Conservation (phyloP, 495 filamentous ascomycete genomes). For the Delitschia confertaspora region DNA sequence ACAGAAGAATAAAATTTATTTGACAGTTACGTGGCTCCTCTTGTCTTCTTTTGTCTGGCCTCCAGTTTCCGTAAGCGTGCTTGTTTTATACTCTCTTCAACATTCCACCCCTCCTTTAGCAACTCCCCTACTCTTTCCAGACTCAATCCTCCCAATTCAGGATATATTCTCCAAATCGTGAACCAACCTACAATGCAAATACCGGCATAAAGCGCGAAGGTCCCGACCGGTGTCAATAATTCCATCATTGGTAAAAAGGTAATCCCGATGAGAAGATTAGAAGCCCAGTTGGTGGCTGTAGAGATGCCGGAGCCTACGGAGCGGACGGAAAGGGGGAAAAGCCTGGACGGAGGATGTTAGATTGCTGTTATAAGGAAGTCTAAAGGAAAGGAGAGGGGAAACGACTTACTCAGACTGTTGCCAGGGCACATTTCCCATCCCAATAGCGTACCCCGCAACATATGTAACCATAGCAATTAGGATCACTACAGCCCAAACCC, state of each 20-base stretch:
- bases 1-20: background rate
- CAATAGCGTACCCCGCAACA: conserved; percentile 74
- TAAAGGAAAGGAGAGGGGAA: background rate
- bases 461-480: conserved; percentile 69
- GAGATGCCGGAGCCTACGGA: conserved; percentile 72
- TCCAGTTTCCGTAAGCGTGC: conserved; percentile 1
- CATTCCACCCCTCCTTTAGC: conserved; percentile 68
- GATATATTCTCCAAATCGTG: conserved; percentile 63
- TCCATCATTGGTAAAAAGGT: conserved; percentile 86
- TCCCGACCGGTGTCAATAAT: conserved; percentile 60
- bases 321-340: conserved; percentile 77
- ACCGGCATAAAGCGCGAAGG: conserved; percentile 65
- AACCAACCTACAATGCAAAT: conserved; percentile 62
- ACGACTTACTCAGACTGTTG: conserved; percentile 66
- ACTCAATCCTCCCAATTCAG: conserved; percentile 71
- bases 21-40: background rate
- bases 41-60: background rate
- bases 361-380: too few species aligned
- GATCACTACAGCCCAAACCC: conserved; percentile 43
- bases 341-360: background rate
- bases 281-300: conserved; percentile 81
- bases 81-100: conserved; percentile 37
- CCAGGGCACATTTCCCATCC: conserved; percentile 90
- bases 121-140: conserved; percentile 74
- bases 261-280: conserved; percentile 79